Base-by-base conservation (phyloP, 306 rosid species). In the Casuarina equisetifolia region DNA sequence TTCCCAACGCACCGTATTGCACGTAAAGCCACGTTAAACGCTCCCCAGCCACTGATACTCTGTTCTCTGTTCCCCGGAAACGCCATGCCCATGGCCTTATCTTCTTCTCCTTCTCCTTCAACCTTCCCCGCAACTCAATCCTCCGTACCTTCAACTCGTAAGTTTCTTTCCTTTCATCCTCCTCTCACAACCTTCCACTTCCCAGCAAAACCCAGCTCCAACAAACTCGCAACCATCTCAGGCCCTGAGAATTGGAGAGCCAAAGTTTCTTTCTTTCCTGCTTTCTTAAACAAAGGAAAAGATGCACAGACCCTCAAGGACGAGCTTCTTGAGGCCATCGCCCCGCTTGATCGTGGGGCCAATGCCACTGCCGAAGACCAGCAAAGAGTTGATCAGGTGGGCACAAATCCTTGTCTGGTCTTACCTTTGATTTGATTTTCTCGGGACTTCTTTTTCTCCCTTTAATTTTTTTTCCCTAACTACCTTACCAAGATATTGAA, bases 301-400 rank as follows among this genome's bases (percentile, higher is more conserved):
- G 90, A 91, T 70, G 84, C 89, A 16, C 64, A 77, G 11, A 49
- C 78, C 72, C 80, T 94, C 69, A 94, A 91, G 81, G 86, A 94
- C 66, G 90, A 94, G 79, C 96, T 94, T 78, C 91, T 94, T 19
- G 83, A 84, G 11, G 94, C 92, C 78, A 89, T 94, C 88, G 85
- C 84, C 6, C 76, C 86, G 0, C 92, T 94, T 40, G 98, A 94
- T 86, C 88, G 96, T 52, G 98, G 98, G 2, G 96, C 98, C n/a
- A 91, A 87, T 43, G 97, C 98, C 72, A 76, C 97, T 54, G 81
- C 85, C 3, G 85, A 91, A 71, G 98, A 94, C 52, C 97, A 90
- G 82, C 82, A 81, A 80, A 80, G 19, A 0, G 81, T 91, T 82
- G 94, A 94, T 85, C 84, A 90, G 94, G 98, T 88, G 16, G 73